Percentiles rank a stretch among this genome's conserved stretches.
Evolutionary conservation across 2,329 filamentous ascomycete genomes (phyloP).

Genomic region (Apiospora malaysiana): DNA sequence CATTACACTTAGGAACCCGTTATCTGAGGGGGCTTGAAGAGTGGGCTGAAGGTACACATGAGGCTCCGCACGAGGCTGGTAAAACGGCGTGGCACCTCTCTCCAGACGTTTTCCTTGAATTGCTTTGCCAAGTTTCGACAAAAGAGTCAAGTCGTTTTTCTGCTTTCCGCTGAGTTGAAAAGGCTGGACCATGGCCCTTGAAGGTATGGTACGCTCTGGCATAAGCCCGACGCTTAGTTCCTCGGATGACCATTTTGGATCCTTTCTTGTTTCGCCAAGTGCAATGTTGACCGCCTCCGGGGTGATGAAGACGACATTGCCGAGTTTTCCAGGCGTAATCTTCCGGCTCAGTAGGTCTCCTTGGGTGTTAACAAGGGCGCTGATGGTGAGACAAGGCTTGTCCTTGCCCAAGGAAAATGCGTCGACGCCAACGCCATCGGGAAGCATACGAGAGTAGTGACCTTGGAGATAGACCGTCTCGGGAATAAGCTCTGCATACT

Average conservation of each 20-base stretch:
- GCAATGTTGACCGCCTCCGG: slow-evolving; percentile 54
- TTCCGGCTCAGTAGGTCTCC: slow-evolving; percentile 61
- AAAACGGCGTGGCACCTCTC: slow-evolving; percentile 57
- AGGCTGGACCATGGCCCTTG: slow-evolving; percentile 51
- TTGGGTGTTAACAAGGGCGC: slow-evolving; percentile 58
- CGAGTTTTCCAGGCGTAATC: slow-evolving; percentile 59
- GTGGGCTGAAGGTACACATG: slow-evolving; percentile 49
- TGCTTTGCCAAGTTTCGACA: slow-evolving; percentile 55
- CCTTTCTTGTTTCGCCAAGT: slow-evolving; percentile 43
- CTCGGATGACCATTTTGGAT: slow-evolving; percentile 32
- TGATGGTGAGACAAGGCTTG: slow-evolving; percentile 65
- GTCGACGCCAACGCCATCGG: slow-evolving; percentile 52
- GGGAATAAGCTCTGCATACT: slow-evolving; percentile 65
- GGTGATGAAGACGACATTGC: slow-evolving; percentile 63
- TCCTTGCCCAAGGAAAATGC: slow-evolving; percentile 60
- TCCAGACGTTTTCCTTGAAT: slow-evolving; percentile 49
- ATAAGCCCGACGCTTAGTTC: slow-evolving; percentile 43
- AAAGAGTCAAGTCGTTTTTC: slow-evolving; percentile 51
- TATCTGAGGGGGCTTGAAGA: slow-evolving; percentile 28
- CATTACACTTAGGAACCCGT: slow-evolving; percentile 41
- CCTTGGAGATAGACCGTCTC: slow-evolving; percentile 67
- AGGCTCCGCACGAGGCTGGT: slow-evolving; percentile 49
- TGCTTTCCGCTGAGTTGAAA: slow-evolving; percentile 49
- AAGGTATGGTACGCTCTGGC: slow-evolving; percentile 33
- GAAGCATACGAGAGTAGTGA: slow-evolving; percentile 64